phyloP scores from a whole-genome alignment of 768 basidiomycete species.

The Tremella yokohamensis region DNA sequence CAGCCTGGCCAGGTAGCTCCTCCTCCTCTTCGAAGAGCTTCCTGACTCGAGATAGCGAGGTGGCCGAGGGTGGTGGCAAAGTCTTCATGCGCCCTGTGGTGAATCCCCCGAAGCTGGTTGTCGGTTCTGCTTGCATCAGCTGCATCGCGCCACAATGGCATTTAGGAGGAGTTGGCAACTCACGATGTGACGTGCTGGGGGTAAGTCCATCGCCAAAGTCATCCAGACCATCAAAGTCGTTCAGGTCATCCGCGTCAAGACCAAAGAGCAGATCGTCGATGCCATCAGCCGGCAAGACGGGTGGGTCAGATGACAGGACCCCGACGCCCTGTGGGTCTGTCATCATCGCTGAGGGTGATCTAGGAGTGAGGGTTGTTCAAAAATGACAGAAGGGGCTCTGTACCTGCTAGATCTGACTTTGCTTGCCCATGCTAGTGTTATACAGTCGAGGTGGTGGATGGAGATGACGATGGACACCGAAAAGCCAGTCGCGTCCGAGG shows the following conservation, averaged over 20 bases:
- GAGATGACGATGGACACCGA: too few species aligned
- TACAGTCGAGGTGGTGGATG: too few species aligned
- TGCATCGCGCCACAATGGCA: too few species aligned
- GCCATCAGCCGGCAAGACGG: background rate
- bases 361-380: too few species aligned
- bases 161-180: too few species aligned
- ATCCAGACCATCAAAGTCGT: conserved; percentile 29
- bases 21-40: conserved; percentile 22
- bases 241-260: conserved; percentile 31
- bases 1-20: background rate
- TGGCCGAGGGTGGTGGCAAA: conserved; percentile 19
- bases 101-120: conserved; percentile 17
- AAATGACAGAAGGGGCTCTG: too few species aligned
- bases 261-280: conserved; percentile 30
- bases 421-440: too few species aligned
- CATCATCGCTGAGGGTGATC: too few species aligned
- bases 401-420: too few species aligned
- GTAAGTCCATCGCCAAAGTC: background rate
- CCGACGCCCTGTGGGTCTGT: too few species aligned
- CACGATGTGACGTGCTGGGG: background rate
- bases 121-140: background rate
- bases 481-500: too few species aligned
- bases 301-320: too few species aligned
- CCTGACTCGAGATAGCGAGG: conserved; percentile 10
- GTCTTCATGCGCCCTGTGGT: conserved; percentile 5